These are phyloP conservation scores for Pyrenophora tritici-repentis DNA, from an alignment of 2,329 filamentous ascomycete genomes.

Conservation along the genomic window DNA sequence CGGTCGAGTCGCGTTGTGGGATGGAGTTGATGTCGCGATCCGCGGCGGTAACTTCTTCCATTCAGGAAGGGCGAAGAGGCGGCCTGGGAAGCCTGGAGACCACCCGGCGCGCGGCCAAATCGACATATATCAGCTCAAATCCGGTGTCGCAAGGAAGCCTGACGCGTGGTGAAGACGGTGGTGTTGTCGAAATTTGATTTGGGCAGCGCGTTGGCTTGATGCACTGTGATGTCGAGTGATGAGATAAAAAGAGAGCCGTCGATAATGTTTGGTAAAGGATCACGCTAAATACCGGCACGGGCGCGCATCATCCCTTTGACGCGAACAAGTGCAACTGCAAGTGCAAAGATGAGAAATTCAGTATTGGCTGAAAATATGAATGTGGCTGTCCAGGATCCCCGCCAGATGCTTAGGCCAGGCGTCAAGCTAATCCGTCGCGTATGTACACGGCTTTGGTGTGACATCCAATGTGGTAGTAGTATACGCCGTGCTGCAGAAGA, in stretches of 20 bases:
- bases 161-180: conserved; percentile 25
- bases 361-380: background rate
- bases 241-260: conserved; percentile 21
- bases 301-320: conserved; percentile 9
- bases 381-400: background rate
- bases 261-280: conserved; percentile 15
- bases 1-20: conserved; percentile 29
- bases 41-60: conserved; percentile 40
- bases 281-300: conserved; percentile 21
- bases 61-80: conserved; percentile 34
- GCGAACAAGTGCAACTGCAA: background rate
- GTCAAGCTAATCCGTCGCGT: conserved; percentile 5
- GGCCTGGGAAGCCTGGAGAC: conserved; percentile 39
- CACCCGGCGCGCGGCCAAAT: conserved; percentile 39
- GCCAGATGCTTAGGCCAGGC: background rate
- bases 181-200: conserved; percentile 38
- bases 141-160: conserved; percentile 28
- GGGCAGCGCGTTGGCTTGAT: conserved; percentile 33
- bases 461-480: conserved; percentile 5
- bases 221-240: conserved; percentile 36
- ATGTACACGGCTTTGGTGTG: conserved; percentile 11
- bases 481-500: conserved; percentile 3
- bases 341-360: background rate
- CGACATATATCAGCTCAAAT: conserved; percentile 34
- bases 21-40: conserved; percentile 38